Evolutionary conservation across 352 stramenopile species (phyloP), one percentile per base, ranked within the genome.

Genomic region (Phytopythium sindhum): DNA sequence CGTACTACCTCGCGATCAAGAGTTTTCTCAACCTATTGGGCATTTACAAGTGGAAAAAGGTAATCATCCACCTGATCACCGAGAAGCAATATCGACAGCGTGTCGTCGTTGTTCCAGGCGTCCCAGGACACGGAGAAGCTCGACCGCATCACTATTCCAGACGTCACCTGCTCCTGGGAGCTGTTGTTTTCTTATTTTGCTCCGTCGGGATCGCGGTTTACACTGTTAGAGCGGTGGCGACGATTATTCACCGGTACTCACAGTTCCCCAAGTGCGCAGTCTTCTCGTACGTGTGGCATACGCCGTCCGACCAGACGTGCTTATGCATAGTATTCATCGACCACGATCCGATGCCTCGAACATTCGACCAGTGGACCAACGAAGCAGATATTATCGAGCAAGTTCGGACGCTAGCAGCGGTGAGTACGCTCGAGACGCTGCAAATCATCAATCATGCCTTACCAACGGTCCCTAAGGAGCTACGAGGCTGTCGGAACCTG

Each of bases 21-120:
- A 67, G 54, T 6, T 68, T 73, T 8, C 64, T 86, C n/a, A 70
- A 78, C 8, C 19, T 80, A 0, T 19, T 86, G 11, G 77, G 72
- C 12, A 64, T 80, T 3, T 80, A 78, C 74, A 86, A 86, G 51
- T 86, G 72, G 74, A 69, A 70, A 9, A 80, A 77, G 28, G 73
- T 82, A 5, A 78, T 81, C 37, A 28, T 61, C 0, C 61, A 73
- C 26, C 53, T 84, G 2, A 74, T 86, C 1, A 63, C 70, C 14
- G 64, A 53, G 5, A 74, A 72, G 17, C 58, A 72, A 19, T 61
- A 42, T 24, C 61, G 64, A 6, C 64, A 63, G 33, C 31, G 24
- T 1, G 26, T 21, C 1, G 39, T 19, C 39, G 17, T 45, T 17
- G 17, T 1, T 11, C 41, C 41, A 23, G 41, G 26, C 23, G 1